These are phyloP conservation scores for Plasmodium inui DNA, from an alignment of 169 alveolate species.

Conservation along the genomic window DNA sequence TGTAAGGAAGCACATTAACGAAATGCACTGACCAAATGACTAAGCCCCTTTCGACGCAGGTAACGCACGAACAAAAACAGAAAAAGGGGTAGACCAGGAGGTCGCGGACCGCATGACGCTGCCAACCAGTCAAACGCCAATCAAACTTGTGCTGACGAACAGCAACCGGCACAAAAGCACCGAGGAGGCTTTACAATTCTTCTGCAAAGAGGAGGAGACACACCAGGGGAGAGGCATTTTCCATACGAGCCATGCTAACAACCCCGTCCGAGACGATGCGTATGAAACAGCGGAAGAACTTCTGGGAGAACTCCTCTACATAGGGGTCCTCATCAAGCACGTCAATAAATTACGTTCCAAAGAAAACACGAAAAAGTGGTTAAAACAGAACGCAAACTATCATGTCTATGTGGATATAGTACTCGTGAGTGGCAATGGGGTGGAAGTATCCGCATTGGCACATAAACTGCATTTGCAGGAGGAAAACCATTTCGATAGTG, in stretches of 20 bases:
- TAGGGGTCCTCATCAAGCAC: slow-evolving; percentile 21
- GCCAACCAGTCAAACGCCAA: neutral
- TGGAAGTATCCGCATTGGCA: slow-evolving; percentile 36
- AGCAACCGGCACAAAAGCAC: slow-evolving; percentile 20
- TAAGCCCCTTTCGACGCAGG: neutral
- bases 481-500: slow-evolving; percentile 24
- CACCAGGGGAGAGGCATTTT: neutral
- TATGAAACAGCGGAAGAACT: slow-evolving; percentile 18
- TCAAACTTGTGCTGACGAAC: slow-evolving; percentile 34
- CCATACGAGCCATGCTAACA: neutral
- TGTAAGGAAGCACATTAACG: neutral
- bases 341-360: neutral
- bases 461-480: slow-evolving; percentile 30
- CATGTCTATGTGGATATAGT: slow-evolving; percentile 2
- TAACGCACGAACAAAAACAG: neutral
- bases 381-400: slow-evolving; percentile 3
- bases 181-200: slow-evolving; percentile 37
- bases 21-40: neutral
- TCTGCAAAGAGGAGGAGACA: neutral
- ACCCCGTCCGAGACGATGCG: neutral
- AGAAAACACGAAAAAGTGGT: slow-evolving; percentile 13
- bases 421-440: slow-evolving; percentile 19
- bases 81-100: neutral
- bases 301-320: slow-evolving; percentile 35
- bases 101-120: neutral